Evolutionary conservation across 345 rosid species (phyloP).

Genomic region (Eucalyptus tenuipes): DNA sequence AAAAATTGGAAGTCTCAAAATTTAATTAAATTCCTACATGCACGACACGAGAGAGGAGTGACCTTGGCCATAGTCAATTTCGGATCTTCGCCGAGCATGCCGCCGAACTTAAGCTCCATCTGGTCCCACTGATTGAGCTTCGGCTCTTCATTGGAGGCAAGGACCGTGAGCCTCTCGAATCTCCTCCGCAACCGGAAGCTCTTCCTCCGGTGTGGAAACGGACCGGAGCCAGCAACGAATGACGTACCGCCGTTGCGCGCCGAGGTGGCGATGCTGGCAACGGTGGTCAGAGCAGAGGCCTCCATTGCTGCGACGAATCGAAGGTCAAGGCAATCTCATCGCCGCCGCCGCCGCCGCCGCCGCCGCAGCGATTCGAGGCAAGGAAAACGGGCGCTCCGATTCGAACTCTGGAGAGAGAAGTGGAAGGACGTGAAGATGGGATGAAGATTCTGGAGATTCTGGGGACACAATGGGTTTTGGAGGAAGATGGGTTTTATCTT

Average conservation of each 20-base stretch:
- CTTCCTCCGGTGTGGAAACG: neutral
- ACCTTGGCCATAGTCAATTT: conserved; percentile 93
- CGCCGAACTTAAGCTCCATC: conserved; percentile 93
- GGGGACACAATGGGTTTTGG: neutral
- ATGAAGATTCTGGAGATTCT: neutral
- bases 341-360: no score
- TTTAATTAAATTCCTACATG: neutral
- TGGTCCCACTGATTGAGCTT: conserved; percentile 59
- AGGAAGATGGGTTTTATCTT: neutral
- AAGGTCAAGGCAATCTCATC: neutral
- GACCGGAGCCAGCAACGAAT: neutral
- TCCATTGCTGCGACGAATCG: conserved; percentile 31
- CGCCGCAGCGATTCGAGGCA: neutral
- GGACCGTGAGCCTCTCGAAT: conserved; percentile 17
- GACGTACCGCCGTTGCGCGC: conserved; percentile 4
- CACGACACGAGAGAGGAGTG: neutral
- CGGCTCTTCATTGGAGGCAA: conserved; percentile 53
- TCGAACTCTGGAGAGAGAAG: neutral
- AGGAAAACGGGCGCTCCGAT: neutral
- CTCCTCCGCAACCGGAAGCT: conserved; percentile 3
- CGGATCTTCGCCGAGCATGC: conserved; percentile 84
- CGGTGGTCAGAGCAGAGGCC: conserved; percentile 27
- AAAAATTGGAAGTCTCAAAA: neutral
- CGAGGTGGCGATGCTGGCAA: conserved; percentile 2
- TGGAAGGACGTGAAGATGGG: neutral